A percentile compares a stretch with the other conserved stretches of the same genome.
Evolutionary conservation across 2,329 filamentous ascomycete genomes (phyloP).

Genomic region (Scytalidium sp.): DNA sequence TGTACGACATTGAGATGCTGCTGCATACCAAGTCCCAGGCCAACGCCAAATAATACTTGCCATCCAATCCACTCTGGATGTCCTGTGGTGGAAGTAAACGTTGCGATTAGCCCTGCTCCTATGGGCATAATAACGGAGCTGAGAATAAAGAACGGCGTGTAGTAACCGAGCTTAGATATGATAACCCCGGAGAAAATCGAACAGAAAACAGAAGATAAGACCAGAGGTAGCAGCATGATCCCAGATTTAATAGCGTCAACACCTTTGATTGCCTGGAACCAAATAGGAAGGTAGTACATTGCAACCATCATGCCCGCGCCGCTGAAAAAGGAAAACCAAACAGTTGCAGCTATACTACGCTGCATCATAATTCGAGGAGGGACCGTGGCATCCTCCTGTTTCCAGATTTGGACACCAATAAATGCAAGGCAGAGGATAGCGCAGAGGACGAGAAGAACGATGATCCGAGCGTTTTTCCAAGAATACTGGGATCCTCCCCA

Average conservation of each 20-base stretch:
- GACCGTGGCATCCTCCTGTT: slow-evolving; percentile 36
- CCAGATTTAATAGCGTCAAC: slow-evolving; percentile 15
- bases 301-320: slow-evolving; percentile 29
- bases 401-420: slow-evolving; percentile 30
- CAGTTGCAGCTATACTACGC: slow-evolving; percentile 27
- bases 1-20: slow-evolving; percentile 44
- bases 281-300: slow-evolving; percentile 21
- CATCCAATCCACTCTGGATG: slow-evolving; percentile 47
- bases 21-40: slow-evolving; percentile 40
- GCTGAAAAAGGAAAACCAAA: slow-evolving; percentile 28
- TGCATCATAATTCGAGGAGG: slow-evolving; percentile 31
- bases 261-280: slow-evolving; percentile 21
- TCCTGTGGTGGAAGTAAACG: slow-evolving; percentile 38
- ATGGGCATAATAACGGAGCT: slow-evolving; percentile 6
- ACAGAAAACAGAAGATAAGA: slow-evolving; percentile 21
- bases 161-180: slow-evolving; percentile 30
- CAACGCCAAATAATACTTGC: slow-evolving; percentile 43
- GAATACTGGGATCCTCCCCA: slow-evolving; percentile 38
- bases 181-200: slow-evolving; percentile 27
- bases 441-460: slow-evolving; percentile 35
- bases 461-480: slow-evolving; percentile 36
- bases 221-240: slow-evolving; percentile 19
- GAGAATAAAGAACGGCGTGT: slow-evolving; percentile 18
- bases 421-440: slow-evolving; percentile 25
- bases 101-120: slow-evolving; percentile 17